Base-by-base conservation (phyloP, 495 filamentous ascomycete genomes). In the Gamarada debralockiae region DNA sequence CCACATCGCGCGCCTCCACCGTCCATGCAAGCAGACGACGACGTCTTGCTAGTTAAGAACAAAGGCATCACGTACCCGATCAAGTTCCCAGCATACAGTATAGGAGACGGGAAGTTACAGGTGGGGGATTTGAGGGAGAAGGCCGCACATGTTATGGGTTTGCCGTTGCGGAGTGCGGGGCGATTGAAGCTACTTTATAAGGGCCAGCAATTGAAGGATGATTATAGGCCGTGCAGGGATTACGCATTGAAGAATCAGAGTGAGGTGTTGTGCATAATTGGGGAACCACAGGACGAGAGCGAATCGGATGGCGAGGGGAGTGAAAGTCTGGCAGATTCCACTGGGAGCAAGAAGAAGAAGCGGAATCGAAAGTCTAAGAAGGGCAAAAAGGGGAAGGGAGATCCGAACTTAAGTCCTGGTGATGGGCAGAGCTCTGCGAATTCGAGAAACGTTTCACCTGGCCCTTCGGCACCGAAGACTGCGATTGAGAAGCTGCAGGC, bases 221-320 rank as follows among this genome's bases (percentile, higher is more conserved):
- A 84, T 57, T 57, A 71, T 7, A 67, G 70, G n/a, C 77, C 80
- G 3, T 83, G 87, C 59, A 76, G 85, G 51, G 75, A 84, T 20
- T 91, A 91, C 57, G 85, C 86, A 4, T 75, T 92, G 53, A 87
- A 90, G 73, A 83, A 89, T 61, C 84, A 91, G 53, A 84, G 82
- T 27, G 87, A 96, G 67, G 70, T 96, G 34, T 73, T 80, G 55
- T 90, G 71, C 68, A 78, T 86, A 33, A 70, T 86, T 67, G 49
- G 79, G 64, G 67, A 80, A 55, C 60, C 59, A 42, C 48, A 40
- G 21, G 60, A 43, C 37, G 56, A 52, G 18, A 53, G 52, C 48
- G 52, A 64, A 12, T 50, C 59, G 3, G 39, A 62, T 17, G 71
- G 78, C 20, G 68, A 71, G 12, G 70, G 64, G 17, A 57, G 67